Evolutionary conservation across 2,329 filamentous ascomycete genomes (phyloP), one percentile per base, ranked within the genome.

Genomic region (Penicillium thymicola): DNA sequence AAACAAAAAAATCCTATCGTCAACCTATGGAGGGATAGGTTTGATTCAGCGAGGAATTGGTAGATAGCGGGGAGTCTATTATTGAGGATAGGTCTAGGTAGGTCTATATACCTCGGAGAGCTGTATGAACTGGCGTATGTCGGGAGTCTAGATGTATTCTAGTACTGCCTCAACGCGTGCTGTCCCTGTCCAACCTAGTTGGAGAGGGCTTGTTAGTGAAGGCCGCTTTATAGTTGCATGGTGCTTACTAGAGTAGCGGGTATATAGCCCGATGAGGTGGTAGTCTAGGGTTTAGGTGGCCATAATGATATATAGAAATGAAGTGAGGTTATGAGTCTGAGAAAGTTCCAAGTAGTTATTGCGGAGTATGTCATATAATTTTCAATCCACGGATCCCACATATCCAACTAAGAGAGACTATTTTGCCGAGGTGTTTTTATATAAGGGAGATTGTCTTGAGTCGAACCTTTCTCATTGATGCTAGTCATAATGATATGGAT

Each of bases 241-340:
- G 0, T 23, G 41, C 65, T 45, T 63, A 72, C 71, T 72, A 27
- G 71, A 73, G 49, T 72, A 73, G 25, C 71, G 68, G 27, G 69
- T 73, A 56, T 63, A 55, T 27, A 60, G 54, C 32, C 70, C 70
- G 43, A 72, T 60, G 23, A 73, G 53, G 40, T 69, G 68, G 48
- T 66, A 68, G 45, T 71, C 67, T 13, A 59, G 57, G n/a, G n/a
- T 16, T 32, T 23, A 16, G 3, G 28, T 28, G 11, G 46, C 16
- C 23, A 49, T 49, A 10, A 38, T 49, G 10, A 32, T 34, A 27
- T 45, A 4, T 14, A 30, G n/a, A 30, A 10, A 30, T 21, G 11
- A 13, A 21, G 4, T 42, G 40, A 42, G 21, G 14, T 13, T 13
- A 13, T 28, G 42, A 44, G 42, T 18, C 16, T n/a, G n/a, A n/a